Base-by-base conservation (phyloP, 805 yeast genomes). In the Saccharomycopsis sp. region DNA sequence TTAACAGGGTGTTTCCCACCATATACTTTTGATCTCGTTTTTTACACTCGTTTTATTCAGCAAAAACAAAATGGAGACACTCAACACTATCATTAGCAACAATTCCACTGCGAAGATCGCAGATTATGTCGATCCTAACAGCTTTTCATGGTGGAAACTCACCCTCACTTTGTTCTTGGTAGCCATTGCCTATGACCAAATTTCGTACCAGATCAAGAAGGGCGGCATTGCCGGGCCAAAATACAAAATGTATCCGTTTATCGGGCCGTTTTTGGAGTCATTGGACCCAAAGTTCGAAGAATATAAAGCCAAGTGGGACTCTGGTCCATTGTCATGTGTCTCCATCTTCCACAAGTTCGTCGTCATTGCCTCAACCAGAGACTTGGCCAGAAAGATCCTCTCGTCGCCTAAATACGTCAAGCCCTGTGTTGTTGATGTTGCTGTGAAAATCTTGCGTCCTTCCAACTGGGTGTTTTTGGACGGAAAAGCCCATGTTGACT, bases 341-440 rank as follows among this genome's bases (percentile, higher is more conserved):
- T 92, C 97, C 1, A 94, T 94, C 62, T 94, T 94, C 80, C 99
- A 94, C 78, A 94, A 94, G 75, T 93, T 93, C 69, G 99, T 94
- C 49, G 96, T 94, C 55, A 89, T 93, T 72, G 97, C 97, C 5
- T 85, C 94, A 12, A 79, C 85, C 25, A 84, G 97, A 69, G 97
- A 91, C 66, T 77, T 92, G 62, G 87, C 97, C 34, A 83, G 97
- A 71, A 92, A 92, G 68, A 83, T 91, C 61, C 79, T 93, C 67
- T 85, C 83, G 68, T 84, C 96, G 19, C 96, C 97, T 47, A 79
- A 83, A 53, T 94, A 80, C 69, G 97, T 91, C 62, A 91, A 91
- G 73, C 99, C 99, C 3, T 94, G 99, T 76, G 97, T 94, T 61
- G 99, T 94, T 64, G 99, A 94, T 70, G 98, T 91, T 57, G 99